Percentiles rank a stretch among this genome's conserved stretches.
Evolutionary conservation across 2,329 filamentous ascomycete genomes (phyloP).

Genomic region (Thermothelomyces thermophilus): DNA sequence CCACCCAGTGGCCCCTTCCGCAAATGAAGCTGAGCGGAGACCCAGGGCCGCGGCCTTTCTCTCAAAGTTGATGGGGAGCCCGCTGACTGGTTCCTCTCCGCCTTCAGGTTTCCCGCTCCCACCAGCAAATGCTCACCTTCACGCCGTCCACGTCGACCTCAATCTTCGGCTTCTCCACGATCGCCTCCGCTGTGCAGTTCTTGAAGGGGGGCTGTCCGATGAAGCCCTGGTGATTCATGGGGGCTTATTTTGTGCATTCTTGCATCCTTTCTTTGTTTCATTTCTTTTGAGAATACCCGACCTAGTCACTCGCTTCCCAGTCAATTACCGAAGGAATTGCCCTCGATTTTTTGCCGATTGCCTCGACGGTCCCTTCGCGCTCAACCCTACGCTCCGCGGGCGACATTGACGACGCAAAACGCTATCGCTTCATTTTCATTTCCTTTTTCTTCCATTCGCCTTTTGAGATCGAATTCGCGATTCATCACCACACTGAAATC

Average conservation of each 20-base stretch:
- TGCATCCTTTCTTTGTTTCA: conserved; percentile 7
- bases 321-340: conserved; percentile 4
- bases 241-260: neutral
- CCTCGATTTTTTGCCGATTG: neutral
- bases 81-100: neutral
- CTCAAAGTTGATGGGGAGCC: conserved; percentile 18
- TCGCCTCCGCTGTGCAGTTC: neutral
- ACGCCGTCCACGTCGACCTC: conserved; percentile 20
- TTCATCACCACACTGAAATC: neutral
- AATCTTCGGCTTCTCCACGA: conserved; percentile 14
- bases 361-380: neutral
- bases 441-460: neutral
- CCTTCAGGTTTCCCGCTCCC: conserved; percentile 17
- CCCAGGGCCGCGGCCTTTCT: conserved; percentile 12
- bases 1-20: conserved; percentile 19
- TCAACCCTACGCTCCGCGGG: neutral
- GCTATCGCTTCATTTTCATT: no score
- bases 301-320: conserved; percentile 26
- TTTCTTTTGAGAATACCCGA: conserved; percentile 26
- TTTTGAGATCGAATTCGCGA: neutral
- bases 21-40: conserved; percentile 20
- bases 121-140: conserved; percentile 15
- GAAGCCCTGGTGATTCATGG: conserved; percentile 8
- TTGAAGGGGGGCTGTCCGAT: neutral
- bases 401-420: neutral